Evolutionary conservation across 2,329 filamentous ascomycete species (phyloP).

Genomic region (Neophaeococcomyces mojaviensis): DNA sequence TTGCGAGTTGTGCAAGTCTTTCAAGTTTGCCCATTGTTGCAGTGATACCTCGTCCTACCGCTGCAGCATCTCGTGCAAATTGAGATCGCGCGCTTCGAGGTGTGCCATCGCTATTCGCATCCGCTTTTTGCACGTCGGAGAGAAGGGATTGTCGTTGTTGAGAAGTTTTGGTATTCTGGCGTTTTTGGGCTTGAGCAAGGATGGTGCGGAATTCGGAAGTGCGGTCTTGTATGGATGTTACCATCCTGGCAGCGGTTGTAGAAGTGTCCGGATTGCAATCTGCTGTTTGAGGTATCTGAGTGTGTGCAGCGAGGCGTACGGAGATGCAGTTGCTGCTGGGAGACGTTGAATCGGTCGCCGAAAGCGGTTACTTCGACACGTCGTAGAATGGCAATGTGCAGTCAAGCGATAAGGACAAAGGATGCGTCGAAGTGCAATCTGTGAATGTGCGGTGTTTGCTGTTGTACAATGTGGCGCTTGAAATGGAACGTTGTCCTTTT

Average conservation of each 20-base stretch:
- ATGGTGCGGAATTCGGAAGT: slow-evolving; percentile 93
- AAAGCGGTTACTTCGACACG: background rate
- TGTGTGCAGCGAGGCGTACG: too few relatives aligned
- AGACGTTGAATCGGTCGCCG: background rate
- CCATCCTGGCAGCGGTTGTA: slow-evolving; percentile 32
- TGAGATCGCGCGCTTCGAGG: slow-evolving; percentile 64
- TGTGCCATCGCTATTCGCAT: slow-evolving; percentile 53
- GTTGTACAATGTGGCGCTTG: background rate
- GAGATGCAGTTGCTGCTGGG: background rate
- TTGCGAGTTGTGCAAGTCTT: slow-evolving; percentile 87
- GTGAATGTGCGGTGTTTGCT: background rate
- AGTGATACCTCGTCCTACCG: slow-evolving; percentile 85
- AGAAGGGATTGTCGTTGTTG: slow-evolving; percentile 75
- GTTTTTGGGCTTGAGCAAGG: slow-evolving; percentile 73
- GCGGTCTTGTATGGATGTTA: slow-evolving; percentile 83
- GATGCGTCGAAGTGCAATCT: background rate
- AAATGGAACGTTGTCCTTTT: background rate
- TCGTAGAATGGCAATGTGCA: background rate
- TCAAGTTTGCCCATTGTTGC: slow-evolving; percentile 92
- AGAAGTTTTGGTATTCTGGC: slow-evolving; percentile 68
- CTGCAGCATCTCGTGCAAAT: slow-evolving; percentile 83
- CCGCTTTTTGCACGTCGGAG: slow-evolving; percentile 56
- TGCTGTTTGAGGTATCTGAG: too few relatives aligned
- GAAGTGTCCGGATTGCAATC: background rate
- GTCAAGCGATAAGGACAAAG: background rate